These are phyloP conservation scores for Geotrichum citri-aurantii DNA, from an alignment of 1,139 yeast genomes.

Conservation along the genomic window DNA sequence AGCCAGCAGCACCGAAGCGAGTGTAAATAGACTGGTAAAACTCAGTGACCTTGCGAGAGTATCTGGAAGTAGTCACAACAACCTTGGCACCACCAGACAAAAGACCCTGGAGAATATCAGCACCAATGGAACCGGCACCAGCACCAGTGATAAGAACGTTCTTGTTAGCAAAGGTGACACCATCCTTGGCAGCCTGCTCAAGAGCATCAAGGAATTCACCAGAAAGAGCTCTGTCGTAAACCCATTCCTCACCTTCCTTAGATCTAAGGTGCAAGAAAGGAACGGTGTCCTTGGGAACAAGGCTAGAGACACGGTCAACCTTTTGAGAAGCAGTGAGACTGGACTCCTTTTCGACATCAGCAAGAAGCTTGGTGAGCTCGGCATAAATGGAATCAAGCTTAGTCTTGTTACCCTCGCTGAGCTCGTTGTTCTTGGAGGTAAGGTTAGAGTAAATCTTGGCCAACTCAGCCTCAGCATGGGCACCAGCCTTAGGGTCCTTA, in stretches of 20 bases:
- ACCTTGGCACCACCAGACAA: constrained; percentile 98
- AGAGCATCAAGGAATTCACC: constrained; percentile 79
- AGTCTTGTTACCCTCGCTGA: constrained; percentile 55
- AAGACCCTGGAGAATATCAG: constrained; percentile 91
- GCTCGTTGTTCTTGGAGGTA: constrained; percentile 54
- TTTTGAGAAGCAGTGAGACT: constrained; percentile 26
- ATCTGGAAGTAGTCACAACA: constrained; percentile 91
- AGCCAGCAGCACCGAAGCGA: constrained; percentile 85
- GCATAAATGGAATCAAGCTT: constrained; percentile 78
- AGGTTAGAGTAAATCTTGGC: constrained; percentile 79
- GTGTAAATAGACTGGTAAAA: constrained; percentile 92
- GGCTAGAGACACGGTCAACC: constrained; percentile 37
- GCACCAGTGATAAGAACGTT: constrained; percentile 94
- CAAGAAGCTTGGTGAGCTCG: constrained; percentile 66
- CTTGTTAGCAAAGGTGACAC: constrained; percentile 84
- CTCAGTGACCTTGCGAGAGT: constrained; percentile 90
- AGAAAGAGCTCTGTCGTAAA: constrained; percentile 73
- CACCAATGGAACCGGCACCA: constrained; percentile 98
- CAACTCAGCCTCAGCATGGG: constrained; percentile 60
- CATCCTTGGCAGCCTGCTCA: constrained; percentile 86
- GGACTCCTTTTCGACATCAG: constrained; percentile 40
- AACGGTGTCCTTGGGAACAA: constrained; percentile 59
- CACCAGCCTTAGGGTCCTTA: constrained; percentile 55
- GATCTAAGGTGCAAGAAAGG: constrained; percentile 92
- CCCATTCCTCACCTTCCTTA: constrained; percentile 74